phyloP scores from a whole-genome alignment of 2,329 filamentous ascomycete genomes.

The Penicillium sp. region DNA sequence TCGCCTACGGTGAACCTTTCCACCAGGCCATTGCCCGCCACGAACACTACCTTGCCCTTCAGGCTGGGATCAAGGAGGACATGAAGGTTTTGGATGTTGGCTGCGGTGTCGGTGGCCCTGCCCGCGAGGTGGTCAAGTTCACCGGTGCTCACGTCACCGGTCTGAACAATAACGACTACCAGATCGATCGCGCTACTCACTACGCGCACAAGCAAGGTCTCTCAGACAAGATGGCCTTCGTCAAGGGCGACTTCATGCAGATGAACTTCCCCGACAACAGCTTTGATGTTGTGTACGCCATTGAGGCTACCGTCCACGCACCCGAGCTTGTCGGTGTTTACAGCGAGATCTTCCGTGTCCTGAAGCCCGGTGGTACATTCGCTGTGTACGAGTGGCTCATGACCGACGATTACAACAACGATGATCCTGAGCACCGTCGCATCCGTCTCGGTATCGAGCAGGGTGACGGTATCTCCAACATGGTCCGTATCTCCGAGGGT shows the following conservation, averaged over 20 bases:
- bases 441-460: constrained; percentile 94
- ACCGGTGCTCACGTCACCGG: constrained; percentile 84
- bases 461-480: constrained; percentile 95
- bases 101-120: constrained; percentile 93
- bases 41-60: constrained; percentile 93
- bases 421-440: constrained; percentile 78
- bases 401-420: constrained; percentile 91
- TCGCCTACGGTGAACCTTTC: constrained; percentile 81
- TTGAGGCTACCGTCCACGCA: constrained; percentile 94
- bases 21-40: constrained; percentile 89
- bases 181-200: constrained; percentile 86
- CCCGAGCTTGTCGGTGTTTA: constrained; percentile 89
- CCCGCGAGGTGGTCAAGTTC: constrained; percentile 95
- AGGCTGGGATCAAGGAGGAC: constrained; percentile 78
- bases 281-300: constrained; percentile 95
- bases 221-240: constrained; percentile 73
- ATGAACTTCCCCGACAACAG: constrained; percentile 90
- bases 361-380: constrained; percentile 94
- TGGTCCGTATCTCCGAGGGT: constrained; percentile 83
- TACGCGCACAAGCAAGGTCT: constrained; percentile 82
- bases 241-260: constrained; percentile 99
- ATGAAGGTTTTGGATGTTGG: constrained; percentile 95
- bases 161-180: constrained; percentile 99
- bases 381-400: constrained; percentile 99
- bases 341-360: constrained; percentile 86